These are phyloP conservation scores for Penicillium janthinellum DNA, from an alignment of 2,329 filamentous ascomycete genomes.

Conservation along the genomic window DNA sequence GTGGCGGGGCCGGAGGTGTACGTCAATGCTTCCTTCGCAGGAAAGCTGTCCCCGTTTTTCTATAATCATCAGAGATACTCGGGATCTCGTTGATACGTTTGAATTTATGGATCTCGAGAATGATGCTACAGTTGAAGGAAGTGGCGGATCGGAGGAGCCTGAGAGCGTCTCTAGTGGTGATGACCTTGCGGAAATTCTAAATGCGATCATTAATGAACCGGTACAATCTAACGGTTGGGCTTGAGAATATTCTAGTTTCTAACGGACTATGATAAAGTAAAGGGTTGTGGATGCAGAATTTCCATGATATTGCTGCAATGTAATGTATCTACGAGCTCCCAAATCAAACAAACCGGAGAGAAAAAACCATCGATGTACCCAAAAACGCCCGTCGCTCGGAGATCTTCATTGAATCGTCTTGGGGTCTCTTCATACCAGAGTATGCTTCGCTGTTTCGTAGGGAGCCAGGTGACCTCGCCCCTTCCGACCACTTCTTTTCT, in stretches of 20 bases:
- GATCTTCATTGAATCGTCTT: constrained; percentile 17
- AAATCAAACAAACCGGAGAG: background rate
- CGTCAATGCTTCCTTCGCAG: background rate
- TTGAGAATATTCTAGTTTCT: background rate
- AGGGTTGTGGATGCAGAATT: background rate
- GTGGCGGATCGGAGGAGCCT: background rate
- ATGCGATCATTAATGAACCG: constrained; percentile 1
- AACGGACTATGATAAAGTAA: background rate
- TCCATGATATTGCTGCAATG: background rate
- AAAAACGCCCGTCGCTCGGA: constrained; percentile 14
- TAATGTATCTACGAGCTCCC: background rate
- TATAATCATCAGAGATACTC: background rate
- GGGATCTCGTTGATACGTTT: background rate
- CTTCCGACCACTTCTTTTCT: background rate
- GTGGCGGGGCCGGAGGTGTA: background rate
- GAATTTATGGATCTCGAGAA: background rate
- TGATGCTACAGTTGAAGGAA: background rate
- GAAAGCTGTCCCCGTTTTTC: background rate
- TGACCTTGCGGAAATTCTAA: background rate
- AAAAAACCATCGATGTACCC: background rate
- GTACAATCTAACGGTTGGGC: background rate
- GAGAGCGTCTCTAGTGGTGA: background rate
- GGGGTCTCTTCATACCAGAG: constrained; percentile 5
- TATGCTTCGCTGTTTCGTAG: background rate
- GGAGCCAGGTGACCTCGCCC: too few relatives aligned